Percentiles rank a stretch among this genome's conserved stretches.
Evolutionary conservation across 2,329 filamentous ascomycete species (phyloP).

Genomic region (Monilinia vaccinii-corymbosi): DNA sequence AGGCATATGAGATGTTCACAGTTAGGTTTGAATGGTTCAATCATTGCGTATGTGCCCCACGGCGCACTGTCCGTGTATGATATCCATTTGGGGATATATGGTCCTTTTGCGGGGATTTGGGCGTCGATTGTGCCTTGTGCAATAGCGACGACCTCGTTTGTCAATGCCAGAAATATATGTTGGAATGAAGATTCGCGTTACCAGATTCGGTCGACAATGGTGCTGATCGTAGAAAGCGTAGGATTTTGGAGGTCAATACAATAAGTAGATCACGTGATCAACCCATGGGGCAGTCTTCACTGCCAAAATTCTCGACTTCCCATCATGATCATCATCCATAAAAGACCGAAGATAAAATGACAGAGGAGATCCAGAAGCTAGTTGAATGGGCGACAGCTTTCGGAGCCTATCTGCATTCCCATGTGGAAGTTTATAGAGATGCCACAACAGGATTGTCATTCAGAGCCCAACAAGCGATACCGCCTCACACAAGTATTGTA

Average conservation of each 20-base stretch:
- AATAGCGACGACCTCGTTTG: slow-evolving; percentile 39
- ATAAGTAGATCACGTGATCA: neutral
- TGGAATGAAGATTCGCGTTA: slow-evolving; percentile 34
- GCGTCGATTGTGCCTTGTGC: slow-evolving; percentile 33
- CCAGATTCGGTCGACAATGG: slow-evolving; percentile 21
- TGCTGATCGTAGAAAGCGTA: slow-evolving; percentile 3
- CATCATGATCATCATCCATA: neutral
- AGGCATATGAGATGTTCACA: neutral
- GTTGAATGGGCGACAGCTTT: slow-evolving; percentile 40
- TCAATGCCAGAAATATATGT: slow-evolving; percentile 35
- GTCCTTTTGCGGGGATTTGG: too few relatives aligned
- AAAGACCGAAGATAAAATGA: neutral
- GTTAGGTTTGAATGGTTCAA: neutral
- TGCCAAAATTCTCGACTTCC: neutral
- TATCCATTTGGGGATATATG: too few relatives aligned
- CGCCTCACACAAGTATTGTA: slow-evolving; percentile 34
- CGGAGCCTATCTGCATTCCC: slow-evolving; percentile 41
- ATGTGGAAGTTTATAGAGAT: slow-evolving; percentile 45
- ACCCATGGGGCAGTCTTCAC: neutral
- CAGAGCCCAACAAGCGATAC: slow-evolving; percentile 22
- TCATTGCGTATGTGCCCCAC: neutral
- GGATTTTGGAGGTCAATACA: slow-evolving; percentile 5
- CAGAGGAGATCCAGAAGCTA: slow-evolving; percentile 30
- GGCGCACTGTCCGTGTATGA: neutral
- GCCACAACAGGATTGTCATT: slow-evolving; percentile 45